A percentile compares a stretch with the other conserved stretches of the same genome.
phyloP scores from a whole-genome alignment of 495 filamentous ascomycete genomes.

The Thozetella sp. region DNA sequence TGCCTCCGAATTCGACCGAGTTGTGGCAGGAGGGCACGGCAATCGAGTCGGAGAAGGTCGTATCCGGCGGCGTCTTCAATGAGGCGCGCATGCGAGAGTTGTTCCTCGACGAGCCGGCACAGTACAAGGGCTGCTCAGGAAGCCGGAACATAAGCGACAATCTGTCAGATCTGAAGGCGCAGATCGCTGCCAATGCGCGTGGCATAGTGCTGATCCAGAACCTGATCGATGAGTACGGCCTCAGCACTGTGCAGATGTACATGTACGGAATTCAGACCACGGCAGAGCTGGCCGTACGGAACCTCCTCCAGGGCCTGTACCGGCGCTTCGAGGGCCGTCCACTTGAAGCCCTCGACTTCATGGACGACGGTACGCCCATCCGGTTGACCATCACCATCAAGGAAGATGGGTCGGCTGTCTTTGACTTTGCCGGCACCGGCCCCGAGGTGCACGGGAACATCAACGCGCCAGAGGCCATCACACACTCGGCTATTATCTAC shows the following conservation, averaged over 20 bases:
- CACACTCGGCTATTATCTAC: slow-evolving; percentile 96
- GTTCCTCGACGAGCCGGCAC: slow-evolving; percentile 79
- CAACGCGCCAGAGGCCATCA: slow-evolving; percentile 93
- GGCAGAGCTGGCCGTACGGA: slow-evolving; percentile 84
- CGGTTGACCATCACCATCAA: slow-evolving; percentile 83
- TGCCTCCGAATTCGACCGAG: slow-evolving; percentile 93
- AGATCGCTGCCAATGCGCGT: slow-evolving; percentile 94
- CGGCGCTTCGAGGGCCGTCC: slow-evolving; percentile 78
- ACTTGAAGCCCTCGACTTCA: slow-evolving; percentile 77
- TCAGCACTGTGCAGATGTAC: slow-evolving; percentile 91
- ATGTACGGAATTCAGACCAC: slow-evolving; percentile 94
- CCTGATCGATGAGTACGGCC: slow-evolving; percentile 87
- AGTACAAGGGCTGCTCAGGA: slow-evolving; percentile 84
- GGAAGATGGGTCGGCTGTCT: slow-evolving; percentile 81
- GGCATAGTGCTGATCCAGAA: slow-evolving; percentile 86
- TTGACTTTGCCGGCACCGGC: slow-evolving; percentile 90
- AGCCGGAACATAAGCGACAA: slow-evolving; percentile 92
- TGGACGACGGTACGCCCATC: slow-evolving; percentile 94
- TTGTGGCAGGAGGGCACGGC: slow-evolving; percentile 93
- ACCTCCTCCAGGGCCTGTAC: slow-evolving; percentile 78
- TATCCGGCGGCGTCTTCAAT: slow-evolving; percentile 86
- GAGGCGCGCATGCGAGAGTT: slow-evolving; percentile 84
- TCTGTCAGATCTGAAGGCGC: slow-evolving; percentile 92
- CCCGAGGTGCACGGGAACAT: slow-evolving; percentile 93
- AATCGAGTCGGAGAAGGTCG: slow-evolving; percentile 92